A percentile compares a stretch with the other conserved stretches of the same genome.
Conservation (phyloP, 2,329 filamentous ascomycete genomes). For the Aspergillus sp. region DNA sequence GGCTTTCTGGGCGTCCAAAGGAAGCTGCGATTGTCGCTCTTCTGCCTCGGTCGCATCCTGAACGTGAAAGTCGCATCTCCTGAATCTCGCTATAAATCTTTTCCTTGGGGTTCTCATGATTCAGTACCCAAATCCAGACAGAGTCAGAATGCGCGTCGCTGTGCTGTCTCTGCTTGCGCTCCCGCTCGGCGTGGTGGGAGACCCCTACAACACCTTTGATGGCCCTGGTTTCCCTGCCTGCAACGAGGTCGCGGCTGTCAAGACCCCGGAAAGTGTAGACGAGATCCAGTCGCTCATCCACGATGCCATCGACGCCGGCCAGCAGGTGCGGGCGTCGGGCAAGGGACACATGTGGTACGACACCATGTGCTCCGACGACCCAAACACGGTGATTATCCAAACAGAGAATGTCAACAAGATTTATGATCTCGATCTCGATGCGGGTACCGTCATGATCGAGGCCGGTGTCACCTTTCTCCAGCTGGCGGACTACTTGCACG, state of each 20-base stretch:
- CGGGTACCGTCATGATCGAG: conserved; percentile 14
- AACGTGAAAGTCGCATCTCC: no score
- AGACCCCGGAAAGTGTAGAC: conserved; percentile 1
- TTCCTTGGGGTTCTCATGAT: no score
- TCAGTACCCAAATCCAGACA: no score
- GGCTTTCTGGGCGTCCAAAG: no score
- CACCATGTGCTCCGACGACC: conserved; percentile 17
- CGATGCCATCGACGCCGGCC: conserved; percentile 10
- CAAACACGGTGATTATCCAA: conserved; percentile 15
- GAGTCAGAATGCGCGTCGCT: background rate
- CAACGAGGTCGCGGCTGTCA: conserved; percentile 12
- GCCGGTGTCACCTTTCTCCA: conserved; percentile 15
- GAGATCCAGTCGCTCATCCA: conserved; percentile 11
- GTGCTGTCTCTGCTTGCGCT: background rate
- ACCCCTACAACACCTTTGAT: conserved; percentile 16
- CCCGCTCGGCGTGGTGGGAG: background rate
- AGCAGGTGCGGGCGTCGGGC: conserved; percentile 13
- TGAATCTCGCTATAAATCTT: no score
- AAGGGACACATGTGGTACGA: conserved; percentile 18
- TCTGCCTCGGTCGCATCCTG: no score
- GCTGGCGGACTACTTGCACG: conserved; percentile 13
- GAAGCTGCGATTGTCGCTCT: no score
- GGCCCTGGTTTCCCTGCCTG: conserved; percentile 13
- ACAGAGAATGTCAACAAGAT: conserved; percentile 12
- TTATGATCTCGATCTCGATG: conserved; percentile 10